phyloP scores from a whole-genome alignment of 768 basidiomycete species.

The Tylopilus sp. region DNA sequence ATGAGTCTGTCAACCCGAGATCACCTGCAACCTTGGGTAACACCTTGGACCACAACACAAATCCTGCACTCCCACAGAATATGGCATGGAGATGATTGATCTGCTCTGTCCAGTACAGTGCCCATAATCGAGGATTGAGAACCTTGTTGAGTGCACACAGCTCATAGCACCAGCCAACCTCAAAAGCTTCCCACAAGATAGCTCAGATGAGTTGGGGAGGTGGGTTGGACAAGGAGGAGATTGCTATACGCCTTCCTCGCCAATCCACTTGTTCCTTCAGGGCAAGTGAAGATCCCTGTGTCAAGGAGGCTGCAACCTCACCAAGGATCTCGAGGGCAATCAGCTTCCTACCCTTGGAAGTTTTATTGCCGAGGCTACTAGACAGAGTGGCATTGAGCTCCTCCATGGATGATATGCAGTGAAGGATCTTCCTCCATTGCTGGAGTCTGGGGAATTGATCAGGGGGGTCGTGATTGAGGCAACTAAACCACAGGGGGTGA shows the following conservation, averaged over 20 bases:
- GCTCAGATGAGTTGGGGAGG: not conserved
- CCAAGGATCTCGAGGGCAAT: not conserved
- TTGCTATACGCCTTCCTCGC: not conserved
- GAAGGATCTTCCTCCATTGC: not conserved
- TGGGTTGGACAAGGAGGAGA: not conserved
- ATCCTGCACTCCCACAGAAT: not conserved
- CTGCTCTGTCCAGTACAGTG: not conserved
- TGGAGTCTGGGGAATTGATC: not conserved
- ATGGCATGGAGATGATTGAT: not conserved
- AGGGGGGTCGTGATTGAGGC: not conserved
- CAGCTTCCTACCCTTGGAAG: not conserved
- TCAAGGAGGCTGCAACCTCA: no score
- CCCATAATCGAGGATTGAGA: conserved; percentile 5
- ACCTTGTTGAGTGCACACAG: conserved; percentile 16
- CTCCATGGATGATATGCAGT: not conserved
- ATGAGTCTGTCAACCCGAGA: not conserved
- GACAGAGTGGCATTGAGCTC: not conserved
- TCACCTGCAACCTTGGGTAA: not conserved
- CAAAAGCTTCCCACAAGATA: conserved; percentile 17
- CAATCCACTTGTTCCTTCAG: not conserved
- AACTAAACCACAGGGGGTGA: not conserved
- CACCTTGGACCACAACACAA: not conserved
- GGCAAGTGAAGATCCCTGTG: not conserved
- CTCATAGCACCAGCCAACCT: conserved; percentile 6
- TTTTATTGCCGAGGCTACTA: not conserved